Evolutionary conservation across 192 early-diverging fungal species (phyloP).

Genomic region (Entomortierella parvispora): DNA sequence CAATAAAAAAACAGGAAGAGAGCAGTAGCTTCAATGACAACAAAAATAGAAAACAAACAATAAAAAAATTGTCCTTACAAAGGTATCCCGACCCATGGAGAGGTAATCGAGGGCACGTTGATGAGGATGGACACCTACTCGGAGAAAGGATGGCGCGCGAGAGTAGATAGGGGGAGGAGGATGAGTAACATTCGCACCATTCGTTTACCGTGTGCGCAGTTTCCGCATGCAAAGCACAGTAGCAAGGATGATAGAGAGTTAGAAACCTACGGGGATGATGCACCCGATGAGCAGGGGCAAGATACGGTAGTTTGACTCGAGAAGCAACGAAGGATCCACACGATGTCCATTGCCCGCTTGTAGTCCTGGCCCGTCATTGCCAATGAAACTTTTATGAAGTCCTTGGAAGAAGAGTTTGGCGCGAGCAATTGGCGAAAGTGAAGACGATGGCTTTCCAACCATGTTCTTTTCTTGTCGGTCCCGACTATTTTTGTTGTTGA

Average conservation of each 20-base stretch:
- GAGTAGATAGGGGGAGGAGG: neutral
- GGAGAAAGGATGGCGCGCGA: neutral
- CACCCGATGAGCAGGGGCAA: constrained; percentile 43
- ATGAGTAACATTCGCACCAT: neutral
- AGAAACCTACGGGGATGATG: constrained; percentile 37
- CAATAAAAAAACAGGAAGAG: neutral
- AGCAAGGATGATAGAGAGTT: no score
- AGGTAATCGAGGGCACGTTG: constrained; percentile 41
- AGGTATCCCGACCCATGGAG: constrained; percentile 27
- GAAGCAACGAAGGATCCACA: neutral
- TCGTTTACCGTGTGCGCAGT: no score
- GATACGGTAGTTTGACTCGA: constrained; percentile 20
- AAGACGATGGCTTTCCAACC: no score
- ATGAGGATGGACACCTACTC: constrained; percentile 40
- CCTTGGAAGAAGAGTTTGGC: no score
- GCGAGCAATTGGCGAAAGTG: no score
- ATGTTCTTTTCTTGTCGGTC: no score
- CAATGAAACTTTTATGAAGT: no score
- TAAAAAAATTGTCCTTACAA: constrained; percentile 15
- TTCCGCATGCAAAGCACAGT: no score
- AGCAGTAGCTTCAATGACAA: neutral
- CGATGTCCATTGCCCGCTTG: neutral
- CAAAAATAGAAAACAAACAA: no score
- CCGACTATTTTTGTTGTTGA: no score
- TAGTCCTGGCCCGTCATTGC: neutral